Evolutionary conservation across 345 rosid genomes (phyloP).

Genomic region (Eucalyptus victrix): DNA sequence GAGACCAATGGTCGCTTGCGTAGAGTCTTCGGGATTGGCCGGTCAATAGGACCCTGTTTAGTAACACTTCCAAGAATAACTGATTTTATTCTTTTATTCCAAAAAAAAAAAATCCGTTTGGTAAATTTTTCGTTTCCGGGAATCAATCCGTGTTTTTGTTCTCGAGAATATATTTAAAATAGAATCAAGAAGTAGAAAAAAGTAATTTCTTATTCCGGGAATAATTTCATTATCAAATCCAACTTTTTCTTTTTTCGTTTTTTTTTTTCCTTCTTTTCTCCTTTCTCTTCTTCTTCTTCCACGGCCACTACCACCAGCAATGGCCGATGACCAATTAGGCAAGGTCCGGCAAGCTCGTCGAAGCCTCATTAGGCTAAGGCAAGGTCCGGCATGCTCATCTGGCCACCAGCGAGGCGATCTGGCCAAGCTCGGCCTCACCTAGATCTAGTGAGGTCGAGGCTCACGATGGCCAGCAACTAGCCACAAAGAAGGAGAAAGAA

Average conservation of each 20-base stretch:
- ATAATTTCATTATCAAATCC: too few relatives aligned
- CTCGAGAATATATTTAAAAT: rapidly evolving
- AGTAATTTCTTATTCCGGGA: rapidly evolving
- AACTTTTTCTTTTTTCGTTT: rapidly evolving
- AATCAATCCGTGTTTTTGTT: too few relatives aligned
- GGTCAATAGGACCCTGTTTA: background rate
- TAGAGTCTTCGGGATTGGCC: background rate
- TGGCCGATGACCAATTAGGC: rapidly evolving
- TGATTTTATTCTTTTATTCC: too few relatives aligned
- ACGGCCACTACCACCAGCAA: too few relatives aligned
- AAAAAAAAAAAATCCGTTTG: too few relatives aligned
- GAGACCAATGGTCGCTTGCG: background rate
- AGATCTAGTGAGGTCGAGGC: background rate
- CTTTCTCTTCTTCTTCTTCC: background rate
- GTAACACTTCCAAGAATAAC: too few relatives aligned
- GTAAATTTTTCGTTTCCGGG: too few relatives aligned
- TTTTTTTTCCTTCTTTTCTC: too few relatives aligned
- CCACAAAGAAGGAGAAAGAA: background rate
- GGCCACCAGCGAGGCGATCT: rapidly evolving
- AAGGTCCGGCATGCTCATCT: too few relatives aligned
- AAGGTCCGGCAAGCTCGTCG: rapidly evolving
- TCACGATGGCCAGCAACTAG: rapidly evolving
- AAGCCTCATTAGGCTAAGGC: too few relatives aligned
- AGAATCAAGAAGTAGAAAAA: too few relatives aligned
- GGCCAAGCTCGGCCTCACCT: rapidly evolving